phyloP scores from a whole-genome alignment of 1,139 yeast species.

The Pichia sp. region DNA sequence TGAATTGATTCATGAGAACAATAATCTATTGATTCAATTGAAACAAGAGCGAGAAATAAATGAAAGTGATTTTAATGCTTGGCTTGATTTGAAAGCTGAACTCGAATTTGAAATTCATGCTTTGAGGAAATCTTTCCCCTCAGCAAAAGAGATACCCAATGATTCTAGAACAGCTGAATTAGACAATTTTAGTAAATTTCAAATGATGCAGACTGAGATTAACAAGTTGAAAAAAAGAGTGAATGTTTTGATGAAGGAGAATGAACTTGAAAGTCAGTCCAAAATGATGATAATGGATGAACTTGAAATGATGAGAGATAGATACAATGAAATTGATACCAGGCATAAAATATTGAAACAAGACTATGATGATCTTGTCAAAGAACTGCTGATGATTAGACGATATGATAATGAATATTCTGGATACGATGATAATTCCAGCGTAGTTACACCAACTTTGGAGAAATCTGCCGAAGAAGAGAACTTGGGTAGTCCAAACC shows the following conservation, averaged over 20 bases:
- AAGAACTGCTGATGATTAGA: slow-evolving; percentile 14
- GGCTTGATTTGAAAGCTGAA: slow-evolving; percentile 22
- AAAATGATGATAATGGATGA: slow-evolving; percentile 48
- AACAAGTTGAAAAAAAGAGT: slow-evolving; percentile 37
- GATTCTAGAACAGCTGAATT: not conserved
- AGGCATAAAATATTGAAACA: slow-evolving; percentile 22
- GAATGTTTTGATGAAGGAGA: slow-evolving; percentile 40
- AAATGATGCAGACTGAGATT: slow-evolving; percentile 27
- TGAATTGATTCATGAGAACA: slow-evolving; percentile 23
- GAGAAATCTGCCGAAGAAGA: not conserved
- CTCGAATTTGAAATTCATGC: slow-evolving; percentile 19
- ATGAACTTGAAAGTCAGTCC: slow-evolving; percentile 40
- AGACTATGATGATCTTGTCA: slow-evolving; percentile 24
- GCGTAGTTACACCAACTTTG: not conserved
- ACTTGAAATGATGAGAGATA: slow-evolving; percentile 41
- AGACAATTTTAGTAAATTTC: slow-evolving; percentile 1
- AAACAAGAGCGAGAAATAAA: slow-evolving; percentile 27
- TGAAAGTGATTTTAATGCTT: slow-evolving; percentile 25
- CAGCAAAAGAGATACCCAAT: not conserved
- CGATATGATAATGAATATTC: slow-evolving; percentile 6
- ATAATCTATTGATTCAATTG: slow-evolving; percentile 20
- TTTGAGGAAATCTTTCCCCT: slow-evolving; percentile 8
- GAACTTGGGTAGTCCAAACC: not conserved
- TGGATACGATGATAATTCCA: slow-evolving; percentile 5
- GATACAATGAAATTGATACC: slow-evolving; percentile 31